phyloP scores from a whole-genome alignment of 1,139 yeast genomes.

The Diutina ranongensis region DNA sequence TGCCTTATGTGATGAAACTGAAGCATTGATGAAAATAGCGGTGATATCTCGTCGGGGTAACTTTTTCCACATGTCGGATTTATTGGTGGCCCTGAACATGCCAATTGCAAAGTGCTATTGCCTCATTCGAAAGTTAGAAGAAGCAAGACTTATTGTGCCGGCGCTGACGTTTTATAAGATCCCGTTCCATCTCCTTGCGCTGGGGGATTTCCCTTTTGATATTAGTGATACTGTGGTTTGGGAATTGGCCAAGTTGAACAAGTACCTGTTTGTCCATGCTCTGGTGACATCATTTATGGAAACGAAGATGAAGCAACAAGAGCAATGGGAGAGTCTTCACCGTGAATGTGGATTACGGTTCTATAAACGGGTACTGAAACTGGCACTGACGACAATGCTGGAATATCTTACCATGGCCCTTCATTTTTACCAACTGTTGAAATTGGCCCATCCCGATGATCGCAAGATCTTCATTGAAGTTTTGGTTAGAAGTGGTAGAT shows the following conservation, averaged over 20 bases:
- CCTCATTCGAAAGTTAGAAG: conserved; percentile 24
- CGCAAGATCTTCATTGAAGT: conserved; percentile 19
- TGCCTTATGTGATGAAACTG: conserved; percentile 13
- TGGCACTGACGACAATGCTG: conserved; percentile 13
- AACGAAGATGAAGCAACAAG: conserved; percentile 15
- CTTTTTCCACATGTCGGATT: conserved; percentile 31
- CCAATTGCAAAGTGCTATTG: conserved; percentile 17
- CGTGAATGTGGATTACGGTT: conserved; percentile 32
- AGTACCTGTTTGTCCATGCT: conserved; percentile 27
- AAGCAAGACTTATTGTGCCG: conserved; percentile 25
- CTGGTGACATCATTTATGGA: conserved; percentile 19
- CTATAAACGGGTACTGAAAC: conserved; percentile 17
- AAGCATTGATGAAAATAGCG: conserved; percentile 26
- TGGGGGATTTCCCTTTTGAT: conserved; percentile 24
- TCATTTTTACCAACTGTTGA: conserved; percentile 21
- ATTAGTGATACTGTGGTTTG: conserved; percentile 24
- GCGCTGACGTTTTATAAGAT: conserved; percentile 35
- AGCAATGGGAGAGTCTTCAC: conserved; percentile 24
- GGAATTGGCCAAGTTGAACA: conserved; percentile 23
- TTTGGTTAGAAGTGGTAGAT: conserved; percentile 25
- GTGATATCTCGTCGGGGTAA: conserved; percentile 32
- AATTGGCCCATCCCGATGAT: conserved; percentile 18
- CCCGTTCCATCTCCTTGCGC: conserved; percentile 30
- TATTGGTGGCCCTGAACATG: conserved; percentile 26
- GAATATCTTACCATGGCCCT: conserved; percentile 23